Percentiles rank a stretch among this genome's conserved stretches.
Conservation (phyloP, 2,329 filamentous ascomycete species). For the Aureobasidium leucospermi region DNA sequence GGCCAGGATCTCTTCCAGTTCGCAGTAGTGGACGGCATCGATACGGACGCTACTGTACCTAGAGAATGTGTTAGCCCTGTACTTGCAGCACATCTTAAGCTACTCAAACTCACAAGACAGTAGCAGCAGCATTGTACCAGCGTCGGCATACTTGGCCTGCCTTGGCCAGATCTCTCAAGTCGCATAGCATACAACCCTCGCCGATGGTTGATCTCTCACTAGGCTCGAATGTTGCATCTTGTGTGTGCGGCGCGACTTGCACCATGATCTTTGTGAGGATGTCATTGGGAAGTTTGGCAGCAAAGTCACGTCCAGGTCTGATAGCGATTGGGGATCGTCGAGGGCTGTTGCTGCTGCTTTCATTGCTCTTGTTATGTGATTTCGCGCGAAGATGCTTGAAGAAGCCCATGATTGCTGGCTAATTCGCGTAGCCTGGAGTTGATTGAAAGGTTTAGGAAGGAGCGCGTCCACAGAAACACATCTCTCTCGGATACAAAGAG, state of each 20-base stretch:
- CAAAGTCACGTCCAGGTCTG: slow-evolving; percentile 34
- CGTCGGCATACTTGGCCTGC: slow-evolving; percentile 65
- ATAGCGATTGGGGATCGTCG: slow-evolving; percentile 15
- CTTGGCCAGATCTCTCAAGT: slow-evolving; percentile 78
- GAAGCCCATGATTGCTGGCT: slow-evolving; percentile 35
- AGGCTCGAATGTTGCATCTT: slow-evolving; percentile 69
- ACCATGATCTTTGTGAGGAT: slow-evolving; percentile 71
- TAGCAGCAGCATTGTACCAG: slow-evolving; percentile 58
- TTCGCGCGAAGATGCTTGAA: slow-evolving; percentile 42
- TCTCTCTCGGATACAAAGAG: not conserved
- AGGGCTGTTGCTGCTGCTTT: slow-evolving; percentile 24
- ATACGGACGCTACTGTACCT: slow-evolving; percentile 88
- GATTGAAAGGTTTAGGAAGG: slow-evolving; percentile 5
- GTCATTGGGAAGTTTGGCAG: slow-evolving; percentile 52
- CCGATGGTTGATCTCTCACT: slow-evolving; percentile 74
- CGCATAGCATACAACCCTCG: slow-evolving; percentile 86
- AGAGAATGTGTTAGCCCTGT: slow-evolving; percentile 14
- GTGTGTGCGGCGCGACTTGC: slow-evolving; percentile 74
- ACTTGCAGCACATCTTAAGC: not conserved
- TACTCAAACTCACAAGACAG: slow-evolving; percentile 52
- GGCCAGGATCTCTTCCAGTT: slow-evolving; percentile 71
- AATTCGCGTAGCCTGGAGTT: not conserved
- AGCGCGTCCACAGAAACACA: not conserved
- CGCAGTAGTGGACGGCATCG: slow-evolving; percentile 90
- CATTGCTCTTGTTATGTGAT: slow-evolving; percentile 34